These are phyloP conservation scores for Podaxis rugospora DNA, from an alignment of 768 basidiomycete genomes.

Conservation along the genomic window DNA sequence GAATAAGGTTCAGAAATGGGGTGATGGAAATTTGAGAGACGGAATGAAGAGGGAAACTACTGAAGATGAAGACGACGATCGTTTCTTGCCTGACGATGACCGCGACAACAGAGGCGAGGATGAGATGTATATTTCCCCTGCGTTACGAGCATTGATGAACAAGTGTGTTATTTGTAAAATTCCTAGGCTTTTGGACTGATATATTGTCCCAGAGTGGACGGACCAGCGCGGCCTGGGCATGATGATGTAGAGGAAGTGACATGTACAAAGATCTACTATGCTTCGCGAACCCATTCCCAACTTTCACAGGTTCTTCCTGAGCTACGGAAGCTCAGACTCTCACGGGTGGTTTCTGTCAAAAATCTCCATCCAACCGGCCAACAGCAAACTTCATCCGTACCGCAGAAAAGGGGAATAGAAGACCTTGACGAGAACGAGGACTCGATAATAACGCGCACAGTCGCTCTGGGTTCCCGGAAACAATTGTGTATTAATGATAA, in stretches of 20 bases:
- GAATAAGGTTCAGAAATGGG: conserved; percentile 13
- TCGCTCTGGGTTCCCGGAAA: conserved; percentile 87
- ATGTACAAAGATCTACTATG: conserved; percentile 87
- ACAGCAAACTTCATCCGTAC: conserved; percentile 8
- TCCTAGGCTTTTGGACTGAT: background rate
- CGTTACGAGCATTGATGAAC: conserved; percentile 73
- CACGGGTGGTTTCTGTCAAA: conserved; percentile 20
- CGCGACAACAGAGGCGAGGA: conserved; percentile 30
- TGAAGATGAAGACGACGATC: conserved; percentile 50
- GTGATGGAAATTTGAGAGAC: conserved; percentile 8
- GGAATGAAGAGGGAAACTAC: conserved; percentile 9
- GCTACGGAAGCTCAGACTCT: conserved; percentile 64
- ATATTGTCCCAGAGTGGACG: conserved; percentile 26
- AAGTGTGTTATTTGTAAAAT: conserved; percentile 43
- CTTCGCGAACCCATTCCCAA: conserved; percentile 95
- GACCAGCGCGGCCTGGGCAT: conserved; percentile 19
- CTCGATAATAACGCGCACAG: conserved; percentile 42
- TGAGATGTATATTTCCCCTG: conserved; percentile 65
- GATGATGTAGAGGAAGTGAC: conserved; percentile 43
- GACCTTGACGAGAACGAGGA: conserved; percentile 22
- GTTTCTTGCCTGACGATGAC: conserved; percentile 65
- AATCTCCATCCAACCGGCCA: conserved; percentile 19
- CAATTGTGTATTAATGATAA: conserved; percentile 91
- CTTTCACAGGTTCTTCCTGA: conserved; percentile 89
- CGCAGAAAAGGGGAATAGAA: conserved; percentile 21